Base-by-base conservation (phyloP, 176 grass and related monocot genomes). In the Triticum dicoccoides region DNA sequence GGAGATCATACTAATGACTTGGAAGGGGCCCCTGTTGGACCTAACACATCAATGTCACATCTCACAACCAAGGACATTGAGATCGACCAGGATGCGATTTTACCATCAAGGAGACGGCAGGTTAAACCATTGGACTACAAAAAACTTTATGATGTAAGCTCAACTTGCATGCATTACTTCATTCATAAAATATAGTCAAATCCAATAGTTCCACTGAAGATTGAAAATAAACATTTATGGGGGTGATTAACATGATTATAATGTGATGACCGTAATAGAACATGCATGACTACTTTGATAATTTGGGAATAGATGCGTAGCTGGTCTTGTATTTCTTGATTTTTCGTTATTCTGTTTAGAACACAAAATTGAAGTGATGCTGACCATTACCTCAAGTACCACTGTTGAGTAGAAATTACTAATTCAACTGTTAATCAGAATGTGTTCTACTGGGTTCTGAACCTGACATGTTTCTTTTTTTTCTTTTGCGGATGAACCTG, bases 61-160 rank as follows among this genome's bases (percentile, higher is more conserved):
- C 11, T 49, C 12, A 49, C 45, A 83, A 52, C 70, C 37, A 82
- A 78, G 70, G 77, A 89, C 34, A 47, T 91, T 87, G 87, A 77
- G 52, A 82, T 87, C 3, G 70, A 71, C 38, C 82, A 82, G 18
- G 85, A 72, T 70, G 73, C 81, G 14, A 69, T 78, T 18, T 73
- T 71, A 80, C 77, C 77, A 70, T 79, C 80, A 78, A 78, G 89
- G 38, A 98, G 73, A 92, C 85, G 89, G 27, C 86, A 90, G 11
- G 71, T 29, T 76, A 89, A 90, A 52, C 91, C 34, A 54, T 85
- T 91, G 69, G 88, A 93, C 88, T 93, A 95, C 78, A 89, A 94
- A 77, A 98, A 87, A 32, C 79, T 94, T 37, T 89, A 95, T 86
- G 86, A 95, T 90, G 91, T 98, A 92, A 87, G 84, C 11, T 75